These are phyloP conservation scores for Peniophora sp. DNA, from an alignment of 1,284 basidiomycete species.

Conservation along the genomic window DNA sequence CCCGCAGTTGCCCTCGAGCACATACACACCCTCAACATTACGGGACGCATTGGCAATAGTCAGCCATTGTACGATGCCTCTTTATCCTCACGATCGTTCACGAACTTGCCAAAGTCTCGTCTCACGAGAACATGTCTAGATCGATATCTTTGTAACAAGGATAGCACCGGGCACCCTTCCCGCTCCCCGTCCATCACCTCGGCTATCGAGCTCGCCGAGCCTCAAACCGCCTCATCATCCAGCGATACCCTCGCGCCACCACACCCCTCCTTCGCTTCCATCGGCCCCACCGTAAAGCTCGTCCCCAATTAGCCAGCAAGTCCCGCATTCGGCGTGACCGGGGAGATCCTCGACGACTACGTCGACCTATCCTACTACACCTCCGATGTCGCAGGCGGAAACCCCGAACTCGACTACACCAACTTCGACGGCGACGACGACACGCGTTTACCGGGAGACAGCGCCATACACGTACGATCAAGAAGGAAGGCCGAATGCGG, in stretches of 20 bases:
- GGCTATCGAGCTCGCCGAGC: background rate
- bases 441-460: conserved; percentile 53
- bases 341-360: conserved; percentile 26
- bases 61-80: too few species aligned
- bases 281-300: background rate
- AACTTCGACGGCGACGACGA: conserved; percentile 81
- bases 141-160: conserved; percentile 80
- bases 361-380: conserved; percentile 43
- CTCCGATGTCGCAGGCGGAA: conserved; percentile 17
- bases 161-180: conserved; percentile 1
- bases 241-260: conserved; percentile 32
- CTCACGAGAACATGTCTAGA: conserved; percentile 47
- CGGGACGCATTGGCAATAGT: too few species aligned
- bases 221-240: conserved; percentile 3
- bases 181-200: too few species aligned
- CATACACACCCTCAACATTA: too few species aligned
- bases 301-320: background rate
- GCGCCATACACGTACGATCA: conserved; percentile 52
- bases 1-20: too few species aligned
- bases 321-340: conserved; percentile 10
- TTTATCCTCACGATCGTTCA: too few species aligned
- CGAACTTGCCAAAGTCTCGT: conserved; percentile 68
- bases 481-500: conserved; percentile 63
- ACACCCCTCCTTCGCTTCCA: conserved; percentile 28
- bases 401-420: conserved; percentile 62